A percentile compares a stretch with the other conserved stretches of the same genome.
Evolutionary conservation across 73 alveolate genomes (phyloP).

Genomic region (Uronychia binucleata): DNA sequence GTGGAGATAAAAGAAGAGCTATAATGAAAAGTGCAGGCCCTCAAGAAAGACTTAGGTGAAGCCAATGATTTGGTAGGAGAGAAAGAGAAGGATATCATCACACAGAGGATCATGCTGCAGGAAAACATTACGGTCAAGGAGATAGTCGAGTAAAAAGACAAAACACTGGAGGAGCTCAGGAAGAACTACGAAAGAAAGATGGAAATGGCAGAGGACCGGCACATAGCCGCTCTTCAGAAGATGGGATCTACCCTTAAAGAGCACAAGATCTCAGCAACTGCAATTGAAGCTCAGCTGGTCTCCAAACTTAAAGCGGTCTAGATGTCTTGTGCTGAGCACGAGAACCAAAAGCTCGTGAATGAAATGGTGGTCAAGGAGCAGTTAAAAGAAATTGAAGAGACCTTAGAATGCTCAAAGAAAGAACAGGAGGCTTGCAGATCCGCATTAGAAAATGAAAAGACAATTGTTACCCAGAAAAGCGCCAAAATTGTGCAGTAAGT

Average conservation of each 20-base stretch:
- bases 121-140: not conserved
- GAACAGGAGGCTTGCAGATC: not conserved
- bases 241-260: not conserved
- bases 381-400: not conserved
- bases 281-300: not conserved
- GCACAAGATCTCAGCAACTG: not conserved
- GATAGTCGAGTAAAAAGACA: constrained; percentile 1
- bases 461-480: not conserved
- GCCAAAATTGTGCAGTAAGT: not conserved
- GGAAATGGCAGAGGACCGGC: not conserved
- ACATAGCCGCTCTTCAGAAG: not conserved
- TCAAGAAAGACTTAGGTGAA: not conserved
- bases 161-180: not conserved
- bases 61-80: not conserved
- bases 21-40: not conserved
- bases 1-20: not conserved
- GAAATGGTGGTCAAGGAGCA: not conserved
- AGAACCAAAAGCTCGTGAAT: not conserved
- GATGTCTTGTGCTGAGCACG: not conserved
- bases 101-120: not conserved
- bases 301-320: not conserved
- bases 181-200: not conserved
- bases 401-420: not conserved
- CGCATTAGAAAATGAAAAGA: not conserved
- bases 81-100: constrained; percentile 4